These are phyloP conservation scores for Colletotrichum euphorbiae DNA, from an alignment of 2,329 filamentous ascomycete genomes.

Conservation along the genomic window DNA sequence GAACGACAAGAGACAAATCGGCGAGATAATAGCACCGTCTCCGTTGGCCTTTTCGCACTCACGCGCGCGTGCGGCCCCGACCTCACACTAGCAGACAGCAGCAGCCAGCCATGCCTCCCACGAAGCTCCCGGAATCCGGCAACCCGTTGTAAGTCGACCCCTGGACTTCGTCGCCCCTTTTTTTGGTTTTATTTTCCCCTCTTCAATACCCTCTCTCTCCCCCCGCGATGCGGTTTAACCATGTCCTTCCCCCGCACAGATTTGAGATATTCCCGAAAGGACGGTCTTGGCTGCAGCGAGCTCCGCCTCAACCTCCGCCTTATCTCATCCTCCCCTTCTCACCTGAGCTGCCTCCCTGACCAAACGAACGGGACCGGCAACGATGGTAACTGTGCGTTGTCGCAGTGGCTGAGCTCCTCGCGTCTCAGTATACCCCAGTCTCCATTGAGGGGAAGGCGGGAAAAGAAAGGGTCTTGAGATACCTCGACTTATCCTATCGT, in stretches of 20 bases:
- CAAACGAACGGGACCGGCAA: neutral
- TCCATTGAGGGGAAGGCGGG: neutral
- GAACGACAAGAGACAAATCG: neutral
- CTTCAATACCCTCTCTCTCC: neutral
- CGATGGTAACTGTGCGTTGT: neutral
- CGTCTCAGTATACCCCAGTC: slow-evolving; percentile 14
- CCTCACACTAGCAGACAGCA: neutral
- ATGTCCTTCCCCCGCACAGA: neutral
- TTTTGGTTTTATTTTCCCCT: too few relatives aligned
- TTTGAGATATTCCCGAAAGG: neutral
- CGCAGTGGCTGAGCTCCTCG: slow-evolving; percentile 25
- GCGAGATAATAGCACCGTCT: neutral
- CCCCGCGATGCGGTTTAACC: neutral
- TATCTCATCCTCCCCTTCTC: slow-evolving; percentile 3
- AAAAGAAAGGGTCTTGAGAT: slow-evolving; percentile 6
- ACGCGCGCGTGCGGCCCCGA: neutral
- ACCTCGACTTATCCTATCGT: neutral
- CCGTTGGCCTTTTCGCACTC: neutral
- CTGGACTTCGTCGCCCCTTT: neutral
- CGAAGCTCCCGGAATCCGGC: slow-evolving; percentile 58
- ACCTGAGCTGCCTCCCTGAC: neutral
- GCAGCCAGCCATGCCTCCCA: slow-evolving; percentile 54
- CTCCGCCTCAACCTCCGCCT: slow-evolving; percentile 3
- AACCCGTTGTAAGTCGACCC: slow-evolving; percentile 58
- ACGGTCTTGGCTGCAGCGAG: neutral